Evolutionary conservation across 1,284 basidiomycete species (phyloP).

Genomic region (Trichosporon faecale): DNA sequence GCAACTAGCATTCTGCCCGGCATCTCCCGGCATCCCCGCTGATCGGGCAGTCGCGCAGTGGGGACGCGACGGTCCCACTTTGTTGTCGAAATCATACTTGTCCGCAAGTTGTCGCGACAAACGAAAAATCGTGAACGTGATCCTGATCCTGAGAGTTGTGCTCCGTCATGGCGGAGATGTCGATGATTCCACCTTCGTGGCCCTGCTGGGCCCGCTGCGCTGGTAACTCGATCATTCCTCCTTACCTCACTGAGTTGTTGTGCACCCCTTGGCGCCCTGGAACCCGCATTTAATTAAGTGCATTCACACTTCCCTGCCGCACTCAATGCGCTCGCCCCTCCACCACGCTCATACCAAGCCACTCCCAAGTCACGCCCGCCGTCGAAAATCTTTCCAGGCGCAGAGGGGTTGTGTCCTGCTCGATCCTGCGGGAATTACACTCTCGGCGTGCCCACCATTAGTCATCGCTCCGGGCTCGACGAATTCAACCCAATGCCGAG

Average conservation of each 20-base stretch:
- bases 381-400: not conserved
- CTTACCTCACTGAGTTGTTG: not conserved
- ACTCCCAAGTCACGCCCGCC: not conserved
- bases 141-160: not conserved
- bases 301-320: not conserved
- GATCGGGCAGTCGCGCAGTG: not conserved
- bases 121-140: too few species aligned
- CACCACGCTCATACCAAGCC: not conserved
- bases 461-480: not conserved
- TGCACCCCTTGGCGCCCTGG: not conserved
- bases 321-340: not conserved
- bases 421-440: not conserved
- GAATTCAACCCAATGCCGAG: not conserved
- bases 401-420: too few species aligned
- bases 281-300: not conserved
- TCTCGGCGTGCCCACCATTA: not conserved
- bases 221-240: not conserved
- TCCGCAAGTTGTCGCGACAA: too few species aligned
- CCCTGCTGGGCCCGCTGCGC: too few species aligned
- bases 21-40: not conserved
- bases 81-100: too few species aligned
- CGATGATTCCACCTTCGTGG: not conserved
- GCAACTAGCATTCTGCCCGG: not conserved
- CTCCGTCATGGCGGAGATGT: not conserved
- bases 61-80: not conserved